Conservation (phyloP, 768 basidiomycete genomes). For the Boletellus ananas region DNA sequence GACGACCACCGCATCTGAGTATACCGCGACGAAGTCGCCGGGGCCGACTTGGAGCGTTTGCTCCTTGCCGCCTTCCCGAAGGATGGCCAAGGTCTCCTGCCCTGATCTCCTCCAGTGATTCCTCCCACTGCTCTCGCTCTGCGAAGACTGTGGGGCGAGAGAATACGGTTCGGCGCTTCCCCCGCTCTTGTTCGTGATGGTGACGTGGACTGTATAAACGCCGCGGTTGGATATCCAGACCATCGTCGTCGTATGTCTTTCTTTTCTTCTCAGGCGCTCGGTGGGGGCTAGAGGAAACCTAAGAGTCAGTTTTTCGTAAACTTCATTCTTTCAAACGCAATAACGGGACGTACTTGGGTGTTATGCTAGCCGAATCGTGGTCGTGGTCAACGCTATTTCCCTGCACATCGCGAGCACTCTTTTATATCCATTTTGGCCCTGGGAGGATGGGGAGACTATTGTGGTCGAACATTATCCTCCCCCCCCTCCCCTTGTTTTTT, state of each 20-base stretch:
- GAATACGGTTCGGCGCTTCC: slow-evolving; percentile 1
- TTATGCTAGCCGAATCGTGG: no score
- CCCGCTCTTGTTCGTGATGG: slow-evolving; percentile 7
- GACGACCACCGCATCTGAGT: slow-evolving; percentile 8
- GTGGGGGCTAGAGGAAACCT: no score
- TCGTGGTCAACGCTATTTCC: no score
- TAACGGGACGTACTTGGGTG: no score
- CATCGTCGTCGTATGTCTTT: slow-evolving; percentile 2
- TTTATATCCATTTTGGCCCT: no score
- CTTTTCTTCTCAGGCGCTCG: background rate
- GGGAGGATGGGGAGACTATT: no score
- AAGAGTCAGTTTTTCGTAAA: no score
- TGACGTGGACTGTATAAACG: background rate
- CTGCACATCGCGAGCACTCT: no score
- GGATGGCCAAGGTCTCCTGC: slow-evolving; percentile 4
- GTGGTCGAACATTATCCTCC: no score
- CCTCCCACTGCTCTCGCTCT: background rate
- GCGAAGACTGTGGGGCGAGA: background rate
- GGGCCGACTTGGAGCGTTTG: slow-evolving; percentile 8
- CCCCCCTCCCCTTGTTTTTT: no score
- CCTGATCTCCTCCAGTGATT: slow-evolving; percentile 9
- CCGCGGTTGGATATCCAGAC: slow-evolving; percentile 18
- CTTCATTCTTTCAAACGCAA: no score
- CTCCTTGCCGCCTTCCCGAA: slow-evolving; percentile 6
- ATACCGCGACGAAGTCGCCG: slow-evolving; percentile 12